Base-by-base conservation (phyloP, 108 stramenopile species). In the Mediolabrus comicus region DNA sequence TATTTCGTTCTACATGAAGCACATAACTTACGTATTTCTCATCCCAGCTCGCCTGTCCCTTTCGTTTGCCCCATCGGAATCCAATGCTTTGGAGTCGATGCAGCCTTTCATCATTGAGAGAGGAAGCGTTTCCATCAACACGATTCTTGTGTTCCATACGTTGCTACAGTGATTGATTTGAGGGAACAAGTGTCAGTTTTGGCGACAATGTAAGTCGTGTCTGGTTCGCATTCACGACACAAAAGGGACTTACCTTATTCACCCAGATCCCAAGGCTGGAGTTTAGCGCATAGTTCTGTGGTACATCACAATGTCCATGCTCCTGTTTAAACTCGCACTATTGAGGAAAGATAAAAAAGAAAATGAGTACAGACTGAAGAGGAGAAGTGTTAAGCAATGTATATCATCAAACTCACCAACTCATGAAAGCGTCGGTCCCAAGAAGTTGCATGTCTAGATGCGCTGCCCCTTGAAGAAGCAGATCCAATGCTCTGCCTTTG, bases 241-340 rank as follows among this genome's bases (percentile, higher is more conserved):
- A 16, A n/a, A 49, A 16, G 41, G 1, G 4, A 19, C 72, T 61
- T 2, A 75, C 74, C 74, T 75, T 77, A 51, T 77, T 77, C 32
- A 88, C 87, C 91, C 88, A 92, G 65, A 85, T 88, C 7, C 91
- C 91, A 34, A 92, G 71, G 33, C 83, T 77, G 2, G 82, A 59
- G 65, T 92, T 92, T n/a, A 61, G 69, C 17, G 75, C 53, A 71
- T 87, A 88, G 39, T 86, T 77, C 12, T 87, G 87, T 10, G 88
- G 91, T 27, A 92, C 91, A 63, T 92, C 86, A 59, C 88, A 90
- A 75, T 92, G 79, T 11, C 88, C 87, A 66, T 84, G 65, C 12
- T 38, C 27, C 12, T 41, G 26, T 30, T 68, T 69, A 25, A 77
- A 77, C 7, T 65, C 69, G 17, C 49, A 29, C 26, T 49, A n/a